Base-by-base conservation (phyloP, 2,329 filamentous ascomycete genomes). In the Apiospora aurea region DNA sequence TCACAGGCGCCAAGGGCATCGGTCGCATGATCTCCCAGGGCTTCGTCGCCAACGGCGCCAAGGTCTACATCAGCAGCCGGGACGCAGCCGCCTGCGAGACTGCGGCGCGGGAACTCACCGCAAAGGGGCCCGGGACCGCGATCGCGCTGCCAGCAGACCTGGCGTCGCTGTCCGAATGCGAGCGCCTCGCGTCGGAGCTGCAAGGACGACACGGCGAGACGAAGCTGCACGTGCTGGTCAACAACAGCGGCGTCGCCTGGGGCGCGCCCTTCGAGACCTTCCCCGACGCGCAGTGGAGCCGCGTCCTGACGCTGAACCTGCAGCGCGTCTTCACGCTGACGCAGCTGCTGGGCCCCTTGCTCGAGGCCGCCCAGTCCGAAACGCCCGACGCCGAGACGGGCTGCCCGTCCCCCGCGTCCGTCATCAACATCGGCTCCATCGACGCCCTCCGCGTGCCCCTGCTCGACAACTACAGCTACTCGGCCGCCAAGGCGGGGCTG, bases 291-390 rank as follows among this genome's bases (percentile, higher is more conserved):
- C 87, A 87, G 21, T 92, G 88, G 89, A 85, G 84, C 41, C 87
- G 88, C 75, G 85, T 91, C 43, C 82, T 92, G 4, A 90, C 88
- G 67, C 86, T 92, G 34, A 92, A 92, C 81, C 84, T 92, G 72
- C 89, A 93, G 79, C 90, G 90, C 77, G 92, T 90, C 73, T 92
- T 92, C 81, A 90, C 89, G 44, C 85, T 92, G 61, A 91, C 90
- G 1, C 90, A 92, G 82, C 82, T 87, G 18, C 83, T 91, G 6
- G 87, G 87, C 0, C 89, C 89, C 2, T 82, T 91, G 46, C 85
- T 92, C 53, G 87, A 90, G 78, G 83, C 82, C 43, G 87, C 84
- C 0, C 82, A 81, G 0, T 75, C 81, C 13, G 69, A 76, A 1
- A 74, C 75, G 13, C 70, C 64, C n/a, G 72, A 46, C 14, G 44